A percentile compares a stretch with the other conserved stretches of the same genome.
phyloP scores from a whole-genome alignment of 23 red algal genomes.

The Agarophyton chilense region DNA sequence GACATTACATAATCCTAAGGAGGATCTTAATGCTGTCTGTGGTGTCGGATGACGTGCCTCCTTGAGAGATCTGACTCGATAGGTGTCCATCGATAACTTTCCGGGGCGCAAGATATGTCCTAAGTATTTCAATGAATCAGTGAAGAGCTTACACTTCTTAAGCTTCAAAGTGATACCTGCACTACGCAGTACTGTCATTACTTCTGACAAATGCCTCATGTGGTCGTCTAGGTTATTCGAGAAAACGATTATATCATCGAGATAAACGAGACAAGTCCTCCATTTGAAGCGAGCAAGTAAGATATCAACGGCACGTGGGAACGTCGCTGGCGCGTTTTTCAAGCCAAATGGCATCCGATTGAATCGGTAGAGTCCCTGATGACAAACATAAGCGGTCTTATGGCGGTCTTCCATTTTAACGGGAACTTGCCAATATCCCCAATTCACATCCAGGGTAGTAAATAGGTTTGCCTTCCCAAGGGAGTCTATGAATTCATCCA shows the following conservation, averaged over 20 bases:
- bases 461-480: too few relatives aligned
- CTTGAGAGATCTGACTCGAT: background rate
- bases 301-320: slow-evolving; percentile 60
- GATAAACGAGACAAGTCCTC: slow-evolving; percentile 34
- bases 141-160: slow-evolving; percentile 50
- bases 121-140: slow-evolving; percentile 19
- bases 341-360: slow-evolving; percentile 48
- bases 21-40: slow-evolving; percentile 19
- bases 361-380: slow-evolving; percentile 9
- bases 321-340: slow-evolving; percentile 57
- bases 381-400: slow-evolving; percentile 14
- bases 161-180: slow-evolving; percentile 53
- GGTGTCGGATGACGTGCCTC: background rate
- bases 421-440: too few relatives aligned
- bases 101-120: slow-evolving; percentile 43
- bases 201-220: slow-evolving; percentile 17
- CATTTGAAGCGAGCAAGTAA: slow-evolving; percentile 34
- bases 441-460: too few relatives aligned
- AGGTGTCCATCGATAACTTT: background rate
- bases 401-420: too few relatives aligned
- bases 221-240: slow-evolving; percentile 28
- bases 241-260: slow-evolving; percentile 56
- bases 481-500: background rate
- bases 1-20: slow-evolving; percentile 4
- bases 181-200: slow-evolving; percentile 14